Evolutionary conservation across 768 basidiomycete genomes (phyloP).

Genomic region (Trametes sanguinea): DNA sequence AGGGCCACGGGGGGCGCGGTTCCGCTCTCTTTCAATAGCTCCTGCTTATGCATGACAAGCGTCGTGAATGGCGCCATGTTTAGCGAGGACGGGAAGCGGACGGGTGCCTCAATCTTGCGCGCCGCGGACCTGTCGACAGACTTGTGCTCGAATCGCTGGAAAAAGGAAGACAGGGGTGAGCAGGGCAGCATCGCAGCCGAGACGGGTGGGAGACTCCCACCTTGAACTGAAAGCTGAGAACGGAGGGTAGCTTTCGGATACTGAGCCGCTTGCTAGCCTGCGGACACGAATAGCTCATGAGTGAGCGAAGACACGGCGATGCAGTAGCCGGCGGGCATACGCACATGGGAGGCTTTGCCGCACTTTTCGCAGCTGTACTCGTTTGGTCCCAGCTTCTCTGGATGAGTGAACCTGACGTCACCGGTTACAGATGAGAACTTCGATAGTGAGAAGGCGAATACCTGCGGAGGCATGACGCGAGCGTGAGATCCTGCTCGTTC

Average conservation of each 20-base stretch:
- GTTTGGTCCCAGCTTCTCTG: conserved; percentile 80
- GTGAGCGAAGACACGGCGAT: neutral
- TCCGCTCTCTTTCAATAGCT: conserved; percentile 41
- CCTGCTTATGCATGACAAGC: conserved; percentile 51
- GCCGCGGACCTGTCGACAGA: conserved; percentile 69
- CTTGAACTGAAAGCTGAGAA: conserved; percentile 95
- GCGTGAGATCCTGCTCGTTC: conserved; percentile 58
- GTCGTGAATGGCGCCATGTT: conserved; percentile 91
- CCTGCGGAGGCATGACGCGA: conserved; percentile 77
- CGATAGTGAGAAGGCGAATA: conserved; percentile 32
- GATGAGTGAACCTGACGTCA: conserved; percentile 70
- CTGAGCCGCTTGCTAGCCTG: conserved; percentile 82
- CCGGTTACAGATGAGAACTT: neutral
- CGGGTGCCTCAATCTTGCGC: conserved; percentile 80
- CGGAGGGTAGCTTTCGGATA: conserved; percentile 82
- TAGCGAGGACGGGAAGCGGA: conserved; percentile 79
- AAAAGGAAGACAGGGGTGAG: neutral
- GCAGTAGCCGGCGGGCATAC: conserved; percentile 26
- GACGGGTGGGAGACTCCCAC: conserved; percentile 39
- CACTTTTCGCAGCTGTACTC: conserved; percentile 87
- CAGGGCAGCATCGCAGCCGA: neutral
- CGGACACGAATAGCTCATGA: neutral
- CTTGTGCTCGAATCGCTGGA: conserved; percentile 90
- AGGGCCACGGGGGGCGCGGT: conserved; percentile 10
- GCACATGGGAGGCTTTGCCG: conserved; percentile 63